A percentile compares a stretch with the other conserved stretches of the same genome.
These are phyloP conservation scores for Pseudocercospora macadamiae DNA, from an alignment of 2,329 filamentous ascomycete species.

Conservation along the genomic window DNA sequence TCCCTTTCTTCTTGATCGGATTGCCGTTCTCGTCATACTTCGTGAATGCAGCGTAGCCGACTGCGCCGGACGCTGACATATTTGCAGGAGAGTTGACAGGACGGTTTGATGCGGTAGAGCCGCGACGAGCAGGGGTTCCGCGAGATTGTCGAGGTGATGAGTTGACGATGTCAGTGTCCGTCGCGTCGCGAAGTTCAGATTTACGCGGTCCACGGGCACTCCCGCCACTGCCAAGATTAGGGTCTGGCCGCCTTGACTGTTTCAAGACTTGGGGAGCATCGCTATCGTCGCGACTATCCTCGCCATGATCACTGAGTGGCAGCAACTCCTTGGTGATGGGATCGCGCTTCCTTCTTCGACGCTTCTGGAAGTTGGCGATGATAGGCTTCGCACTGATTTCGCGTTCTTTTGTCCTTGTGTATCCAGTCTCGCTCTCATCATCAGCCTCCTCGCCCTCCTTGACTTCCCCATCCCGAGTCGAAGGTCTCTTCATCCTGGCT, in stretches of 20 bases:
- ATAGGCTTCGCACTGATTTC: neutral
- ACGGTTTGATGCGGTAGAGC: slow-evolving; percentile 1
- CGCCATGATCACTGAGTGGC: neutral
- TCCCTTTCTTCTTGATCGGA: slow-evolving; percentile 48
- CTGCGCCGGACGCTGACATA: slow-evolving; percentile 13
- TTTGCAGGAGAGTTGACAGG: neutral
- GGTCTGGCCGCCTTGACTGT: slow-evolving; percentile 1
- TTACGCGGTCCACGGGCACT: slow-evolving; percentile 8
- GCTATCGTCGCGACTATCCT: neutral
- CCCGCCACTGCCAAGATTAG: neutral
- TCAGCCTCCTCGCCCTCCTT: slow-evolving; percentile 17
- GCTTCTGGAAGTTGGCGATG: neutral
- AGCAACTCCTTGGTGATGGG: slow-evolving; percentile 3
- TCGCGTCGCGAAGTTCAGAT: slow-evolving; percentile 18
- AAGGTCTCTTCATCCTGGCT: slow-evolving; percentile 18
- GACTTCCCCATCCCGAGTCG: slow-evolving; percentile 10
- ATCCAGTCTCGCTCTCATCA: slow-evolving; percentile 25
- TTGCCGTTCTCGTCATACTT: slow-evolving; percentile 38
- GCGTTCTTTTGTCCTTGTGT: neutral
- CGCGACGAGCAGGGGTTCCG: slow-evolving; percentile 8
- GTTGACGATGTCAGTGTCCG: slow-evolving; percentile 4
- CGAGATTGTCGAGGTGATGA: slow-evolving; percentile 9
- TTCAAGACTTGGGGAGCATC: neutral
- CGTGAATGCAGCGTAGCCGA: slow-evolving; percentile 50
- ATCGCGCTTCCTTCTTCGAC: slow-evolving; percentile 7